A percentile compares a stretch with the other conserved stretches of the same genome.
These are phyloP conservation scores for Stellera chamaejasme DNA, from an alignment of 345 rosid species.

Conservation along the genomic window DNA sequence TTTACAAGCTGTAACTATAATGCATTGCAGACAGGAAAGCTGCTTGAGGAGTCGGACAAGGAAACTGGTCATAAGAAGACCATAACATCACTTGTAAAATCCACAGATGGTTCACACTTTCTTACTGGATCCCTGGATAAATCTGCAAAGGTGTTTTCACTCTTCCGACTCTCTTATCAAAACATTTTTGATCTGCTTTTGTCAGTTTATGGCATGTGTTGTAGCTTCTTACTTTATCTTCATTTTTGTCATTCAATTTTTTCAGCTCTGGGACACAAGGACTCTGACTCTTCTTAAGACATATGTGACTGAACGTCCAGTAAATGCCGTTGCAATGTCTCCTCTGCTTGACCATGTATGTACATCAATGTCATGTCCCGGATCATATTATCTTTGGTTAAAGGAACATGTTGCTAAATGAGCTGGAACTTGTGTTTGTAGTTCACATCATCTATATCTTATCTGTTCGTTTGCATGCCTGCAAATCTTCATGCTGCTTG, in stretches of 20 bases:
- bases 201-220: background rate
- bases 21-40: constrained; percentile 66
- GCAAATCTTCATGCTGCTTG: background rate
- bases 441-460: background rate
- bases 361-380: background rate
- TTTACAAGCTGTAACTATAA: no score
- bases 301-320: constrained; percentile 81
- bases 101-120: constrained; percentile 82
- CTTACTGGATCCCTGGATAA: constrained; percentile 87
- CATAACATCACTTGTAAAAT: constrained; percentile 70
- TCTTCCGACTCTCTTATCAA: background rate
- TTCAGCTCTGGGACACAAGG: constrained; percentile 86
- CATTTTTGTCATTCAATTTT: constrained; percentile 8
- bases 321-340: constrained; percentile 96
- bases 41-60: constrained; percentile 56
- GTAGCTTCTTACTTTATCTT: background rate
- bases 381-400: background rate
- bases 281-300: constrained; percentile 84
- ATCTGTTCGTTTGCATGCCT: background rate
- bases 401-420: background rate
- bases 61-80: constrained; percentile 84
- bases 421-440: constrained; percentile 1
- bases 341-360: constrained; percentile 93
- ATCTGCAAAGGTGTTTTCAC: constrained; percentile 70
- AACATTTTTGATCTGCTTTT: background rate